Percentiles rank a stretch among this genome's conserved stretches.
Conservation (phyloP, 1,284 basidiomycete genomes). For the Irpex sp. region DNA sequence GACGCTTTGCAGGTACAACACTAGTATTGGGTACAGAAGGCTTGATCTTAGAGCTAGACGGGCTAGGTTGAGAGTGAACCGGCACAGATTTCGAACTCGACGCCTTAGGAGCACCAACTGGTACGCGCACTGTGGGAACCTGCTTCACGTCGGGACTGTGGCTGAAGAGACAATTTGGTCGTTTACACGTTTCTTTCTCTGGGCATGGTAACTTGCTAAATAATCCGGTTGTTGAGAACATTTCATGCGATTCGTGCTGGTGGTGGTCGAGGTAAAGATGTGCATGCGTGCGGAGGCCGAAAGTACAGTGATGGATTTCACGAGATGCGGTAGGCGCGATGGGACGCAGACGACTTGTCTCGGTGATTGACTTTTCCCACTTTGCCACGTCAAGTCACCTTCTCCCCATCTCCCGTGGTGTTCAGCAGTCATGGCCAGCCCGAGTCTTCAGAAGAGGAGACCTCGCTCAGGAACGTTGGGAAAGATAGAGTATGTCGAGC, state of each 20-base stretch:
- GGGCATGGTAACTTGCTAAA: conserved; percentile 68
- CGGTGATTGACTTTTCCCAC: not conserved
- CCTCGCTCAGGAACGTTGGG: conserved; percentile 15
- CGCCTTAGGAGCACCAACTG: conserved; percentile 30
- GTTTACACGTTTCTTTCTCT: conserved; percentile 42
- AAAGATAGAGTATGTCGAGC: conserved; percentile 21
- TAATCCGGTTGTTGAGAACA: conserved; percentile 65
- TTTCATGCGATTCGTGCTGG: conserved; percentile 23
- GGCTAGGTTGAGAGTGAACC: conserved; percentile 5
- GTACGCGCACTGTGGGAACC: conserved; percentile 35
- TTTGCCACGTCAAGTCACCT: not conserved
- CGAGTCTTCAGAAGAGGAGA: conserved; percentile 8
- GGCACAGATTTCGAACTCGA: conserved; percentile 8
- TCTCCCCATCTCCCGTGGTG: conserved; percentile 1
- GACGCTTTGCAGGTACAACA: conserved; percentile 30
- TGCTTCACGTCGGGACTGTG: conserved; percentile 43
- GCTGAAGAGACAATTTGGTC: conserved; percentile 61
- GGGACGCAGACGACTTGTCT: not conserved
- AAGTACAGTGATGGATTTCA: not conserved
- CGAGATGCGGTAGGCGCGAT: not conserved
- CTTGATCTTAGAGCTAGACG: conserved; percentile 13
- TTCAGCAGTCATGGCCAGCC: conserved; percentile 1
- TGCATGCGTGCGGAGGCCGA: not conserved
- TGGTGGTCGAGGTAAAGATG: not conserved
- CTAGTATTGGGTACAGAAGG: conserved; percentile 6